Conservation (phyloP, 2,329 filamentous ascomycete genomes). For the Thermothelomyces thermophilus region DNA sequence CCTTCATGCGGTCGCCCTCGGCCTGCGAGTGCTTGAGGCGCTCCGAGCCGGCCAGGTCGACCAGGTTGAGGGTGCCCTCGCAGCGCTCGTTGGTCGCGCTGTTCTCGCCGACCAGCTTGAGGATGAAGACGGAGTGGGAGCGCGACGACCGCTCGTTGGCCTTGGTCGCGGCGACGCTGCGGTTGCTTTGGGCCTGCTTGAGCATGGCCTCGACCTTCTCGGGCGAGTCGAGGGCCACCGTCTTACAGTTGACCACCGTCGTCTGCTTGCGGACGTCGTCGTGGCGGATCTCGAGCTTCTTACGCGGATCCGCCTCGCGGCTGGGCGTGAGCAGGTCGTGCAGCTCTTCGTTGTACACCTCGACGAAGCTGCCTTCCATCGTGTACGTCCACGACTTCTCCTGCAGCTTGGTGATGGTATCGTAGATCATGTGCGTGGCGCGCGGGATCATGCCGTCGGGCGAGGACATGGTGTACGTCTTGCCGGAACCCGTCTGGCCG, state of each 20-base stretch:
- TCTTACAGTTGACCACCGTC: slow-evolving; percentile 70
- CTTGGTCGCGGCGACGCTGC: slow-evolving; percentile 92
- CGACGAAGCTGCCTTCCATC: slow-evolving; percentile 92
- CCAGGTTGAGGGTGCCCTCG: slow-evolving; percentile 90
- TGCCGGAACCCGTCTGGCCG: slow-evolving; percentile 93
- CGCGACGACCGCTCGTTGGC: slow-evolving; percentile 92
- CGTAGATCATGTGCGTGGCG: slow-evolving; percentile 89
- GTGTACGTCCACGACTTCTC: slow-evolving; percentile 92
- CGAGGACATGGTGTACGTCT: slow-evolving; percentile 94
- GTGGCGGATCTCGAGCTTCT: slow-evolving; percentile 84
- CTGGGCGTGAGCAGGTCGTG: slow-evolving; percentile 69
- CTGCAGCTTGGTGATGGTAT: slow-evolving; percentile 72
- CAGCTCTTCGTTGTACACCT: slow-evolving; percentile 97
- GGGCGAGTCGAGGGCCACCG: slow-evolving; percentile 70
- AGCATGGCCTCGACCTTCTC: slow-evolving; percentile 75
- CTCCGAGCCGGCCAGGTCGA: slow-evolving; percentile 92
- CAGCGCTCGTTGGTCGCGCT: slow-evolving; percentile 70
- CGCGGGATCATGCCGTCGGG: slow-evolving; percentile 90
- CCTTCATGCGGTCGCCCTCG: slow-evolving; percentile 79
- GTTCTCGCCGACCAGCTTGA: slow-evolving; percentile 71
- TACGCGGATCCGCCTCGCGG: slow-evolving; percentile 65
- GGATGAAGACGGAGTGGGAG: slow-evolving; percentile 92
- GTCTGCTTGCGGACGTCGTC: slow-evolving; percentile 78
- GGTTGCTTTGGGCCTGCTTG: slow-evolving; percentile 72
- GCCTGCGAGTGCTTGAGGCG: slow-evolving; percentile 80